These are phyloP conservation scores for Trichoderma orchidacearum DNA, from an alignment of 495 filamentous ascomycete species.

Conservation along the genomic window DNA sequence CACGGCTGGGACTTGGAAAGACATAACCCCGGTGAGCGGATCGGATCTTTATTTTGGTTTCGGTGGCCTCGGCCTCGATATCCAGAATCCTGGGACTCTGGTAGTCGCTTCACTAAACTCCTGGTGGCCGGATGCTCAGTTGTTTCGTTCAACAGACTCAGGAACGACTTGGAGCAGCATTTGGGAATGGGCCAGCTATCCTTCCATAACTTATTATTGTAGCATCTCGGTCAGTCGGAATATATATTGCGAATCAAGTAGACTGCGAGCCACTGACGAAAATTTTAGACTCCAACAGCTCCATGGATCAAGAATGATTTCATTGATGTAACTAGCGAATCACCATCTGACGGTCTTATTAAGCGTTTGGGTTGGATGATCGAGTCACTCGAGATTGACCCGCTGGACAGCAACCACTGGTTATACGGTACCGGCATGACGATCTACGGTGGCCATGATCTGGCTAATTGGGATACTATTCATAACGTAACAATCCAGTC, in stretches of 20 bases:
- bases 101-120: slow-evolving; percentile 42
- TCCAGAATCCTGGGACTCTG: slow-evolving; percentile 38
- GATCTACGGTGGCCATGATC: slow-evolving; percentile 37
- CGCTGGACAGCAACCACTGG: slow-evolving; percentile 45
- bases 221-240: slow-evolving; percentile 8
- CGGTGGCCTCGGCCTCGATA: slow-evolving; percentile 40
- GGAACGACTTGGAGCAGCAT: slow-evolving; percentile 37
- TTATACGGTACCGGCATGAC: slow-evolving; percentile 44
- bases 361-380: slow-evolving; percentile 52
- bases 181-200: slow-evolving; percentile 38
- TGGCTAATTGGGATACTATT: slow-evolving; percentile 34
- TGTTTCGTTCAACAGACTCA: slow-evolving; percentile 39
- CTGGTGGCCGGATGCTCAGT: slow-evolving; percentile 45
- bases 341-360: neutral
- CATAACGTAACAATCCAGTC: slow-evolving; percentile 37
- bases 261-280: neutral
- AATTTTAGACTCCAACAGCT: slow-evolving; percentile 19
- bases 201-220: slow-evolving; percentile 30
- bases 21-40: slow-evolving; percentile 38
- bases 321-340: slow-evolving; percentile 21
- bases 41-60: slow-evolving; percentile 35
- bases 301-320: slow-evolving; percentile 37
- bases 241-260: slow-evolving; percentile 6
- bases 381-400: slow-evolving; percentile 44
- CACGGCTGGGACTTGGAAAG: slow-evolving; percentile 30